These are phyloP conservation scores for Spathaspora boniae DNA, from an alignment of 805 yeast species.

Conservation along the genomic window DNA sequence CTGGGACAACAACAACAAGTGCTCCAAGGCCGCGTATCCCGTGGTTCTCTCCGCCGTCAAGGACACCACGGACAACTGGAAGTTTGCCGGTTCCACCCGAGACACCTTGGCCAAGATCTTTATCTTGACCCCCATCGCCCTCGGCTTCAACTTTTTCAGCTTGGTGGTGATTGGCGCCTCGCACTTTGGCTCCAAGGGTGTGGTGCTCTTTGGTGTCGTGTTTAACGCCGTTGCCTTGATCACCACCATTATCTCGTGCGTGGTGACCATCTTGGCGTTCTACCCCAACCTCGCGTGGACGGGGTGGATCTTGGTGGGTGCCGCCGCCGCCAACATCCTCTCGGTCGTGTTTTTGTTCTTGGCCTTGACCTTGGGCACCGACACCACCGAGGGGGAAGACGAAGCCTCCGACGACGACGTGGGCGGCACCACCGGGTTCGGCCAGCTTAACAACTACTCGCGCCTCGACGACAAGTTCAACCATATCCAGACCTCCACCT, in stretches of 20 bases:
- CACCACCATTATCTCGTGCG: conserved; percentile 50
- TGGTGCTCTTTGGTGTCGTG: conserved; percentile 39
- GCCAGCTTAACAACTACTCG: conserved; percentile 2
- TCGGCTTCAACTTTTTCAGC: conserved; percentile 51
- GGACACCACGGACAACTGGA: conserved; percentile 42
- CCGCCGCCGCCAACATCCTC: conserved; percentile 55
- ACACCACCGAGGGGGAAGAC: conserved; percentile 15
- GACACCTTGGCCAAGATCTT: conserved; percentile 51
- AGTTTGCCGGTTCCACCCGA: conserved; percentile 43
- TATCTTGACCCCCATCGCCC: conserved; percentile 63
- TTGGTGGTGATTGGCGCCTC: conserved; percentile 22
- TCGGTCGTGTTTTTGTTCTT: conserved; percentile 48
- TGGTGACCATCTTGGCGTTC: conserved; percentile 55
- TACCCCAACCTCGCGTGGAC: conserved; percentile 67
- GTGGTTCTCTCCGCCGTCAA: conserved; percentile 34
- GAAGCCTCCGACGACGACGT: conserved; percentile 15
- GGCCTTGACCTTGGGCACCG: conserved; percentile 24
- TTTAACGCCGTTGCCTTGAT: conserved; percentile 49
- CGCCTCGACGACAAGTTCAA: conserved; percentile 21
- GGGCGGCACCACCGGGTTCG: conserved; percentile 11
- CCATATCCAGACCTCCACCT: conserved; percentile 5
- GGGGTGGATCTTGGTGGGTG: conserved; percentile 68
- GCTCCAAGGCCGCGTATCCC: conserved; percentile 46
- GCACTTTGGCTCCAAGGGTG: conserved; percentile 21
- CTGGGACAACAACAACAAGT: conserved; percentile 22